Base-by-base conservation (phyloP, 169 alveolate genomes). In the Babesia gibsoni region DNA sequence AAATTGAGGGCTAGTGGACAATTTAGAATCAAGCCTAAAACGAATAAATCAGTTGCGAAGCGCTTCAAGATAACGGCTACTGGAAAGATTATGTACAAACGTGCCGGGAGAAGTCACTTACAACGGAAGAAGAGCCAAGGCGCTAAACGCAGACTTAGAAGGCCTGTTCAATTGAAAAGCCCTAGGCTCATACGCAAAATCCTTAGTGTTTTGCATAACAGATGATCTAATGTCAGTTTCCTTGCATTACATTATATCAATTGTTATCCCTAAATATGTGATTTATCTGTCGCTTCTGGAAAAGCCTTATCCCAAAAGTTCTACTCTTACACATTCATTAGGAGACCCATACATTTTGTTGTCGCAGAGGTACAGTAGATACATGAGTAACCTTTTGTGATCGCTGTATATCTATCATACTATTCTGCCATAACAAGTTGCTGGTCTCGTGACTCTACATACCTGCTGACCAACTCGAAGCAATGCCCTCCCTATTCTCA, bases 61-160 rank as follows among this genome's bases (percentile, higher is more conserved):
- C 56, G 95, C 16, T 90, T 90, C 75, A 90, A 90, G 56, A 59
- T 90, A 41, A 90, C 95, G 7, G 90, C 90, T 23, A 86, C 91
- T 22, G 95, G 95, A 32, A 90, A 90, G 81, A 64, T 86, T 16
- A 84, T 90, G 79, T 78, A 89, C 81, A 84, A 84, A 43, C 65
- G 89, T 45, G 86, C 94, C 25, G 91, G 91, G 14, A 32, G 78
- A 48, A 89, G 73, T 72, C 95, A 90, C 63, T 45, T 70, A 66
- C 91, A 77, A 35, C 45, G 83, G 33, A 69, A 79, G 46, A 79
- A 79, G 66, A 61, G 61, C 9, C 59, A 61, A 18, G 82, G 86
- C 27, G 83, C 82, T 22, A 67, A 63, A 52, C 66, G 75, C 22
- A 48, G 88, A 12, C 67, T 70, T 22, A 59, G 66, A 46, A 37